A percentile compares a stretch with the other conserved stretches of the same genome.
phyloP scores from a whole-genome alignment of 257 asterid genomes.

The Gentiana macrophylla region DNA sequence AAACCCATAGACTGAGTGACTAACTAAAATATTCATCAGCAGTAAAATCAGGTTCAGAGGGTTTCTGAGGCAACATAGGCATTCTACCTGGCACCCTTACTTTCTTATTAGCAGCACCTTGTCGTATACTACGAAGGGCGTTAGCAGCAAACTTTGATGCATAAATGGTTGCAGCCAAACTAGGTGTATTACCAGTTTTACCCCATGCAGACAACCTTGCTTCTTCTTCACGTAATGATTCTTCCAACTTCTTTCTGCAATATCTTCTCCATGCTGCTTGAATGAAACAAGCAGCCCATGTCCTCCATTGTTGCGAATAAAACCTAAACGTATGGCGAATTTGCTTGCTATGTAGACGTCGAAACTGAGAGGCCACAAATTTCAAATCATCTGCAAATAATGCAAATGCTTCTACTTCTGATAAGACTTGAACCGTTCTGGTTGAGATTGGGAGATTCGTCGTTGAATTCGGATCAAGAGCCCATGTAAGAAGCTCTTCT shows the following conservation, averaged over 20 bases:
- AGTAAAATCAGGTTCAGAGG: slow-evolving; percentile 92
- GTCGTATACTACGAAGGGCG: slow-evolving; percentile 57
- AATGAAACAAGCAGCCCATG: slow-evolving; percentile 93
- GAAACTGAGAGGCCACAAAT: slow-evolving; percentile 85
- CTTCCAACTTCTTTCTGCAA: slow-evolving; percentile 70
- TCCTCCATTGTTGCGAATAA: slow-evolving; percentile 95
- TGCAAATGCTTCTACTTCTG: slow-evolving; percentile 96
- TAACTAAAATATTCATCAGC: slow-evolving; percentile 35
- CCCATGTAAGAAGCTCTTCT: slow-evolving; percentile 99
- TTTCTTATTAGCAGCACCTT: slow-evolving; percentile 42
- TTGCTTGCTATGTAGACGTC: slow-evolving; percentile 82
- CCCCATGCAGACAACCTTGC: slow-evolving; percentile 69
- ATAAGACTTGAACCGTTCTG: slow-evolving; percentile 82
- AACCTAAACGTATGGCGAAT: slow-evolving; percentile 86
- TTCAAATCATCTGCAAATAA: slow-evolving; percentile 80
- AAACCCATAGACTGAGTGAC: slow-evolving; percentile 14
- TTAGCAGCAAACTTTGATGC: slow-evolving; percentile 94
- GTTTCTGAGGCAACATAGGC: slow-evolving; percentile 78
- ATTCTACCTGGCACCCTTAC: slow-evolving; percentile 56
- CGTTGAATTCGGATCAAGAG: slow-evolving; percentile 76
- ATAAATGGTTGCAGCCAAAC: slow-evolving; percentile 83
- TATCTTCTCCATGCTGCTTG: slow-evolving; percentile 94
- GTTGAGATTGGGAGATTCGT: slow-evolving; percentile 91
- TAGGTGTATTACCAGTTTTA: slow-evolving; percentile 48
- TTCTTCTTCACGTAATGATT: slow-evolving; percentile 71